These are phyloP conservation scores for Meripilus lineatus DNA, from an alignment of 1,284 basidiomycete species.

Conservation along the genomic window DNA sequence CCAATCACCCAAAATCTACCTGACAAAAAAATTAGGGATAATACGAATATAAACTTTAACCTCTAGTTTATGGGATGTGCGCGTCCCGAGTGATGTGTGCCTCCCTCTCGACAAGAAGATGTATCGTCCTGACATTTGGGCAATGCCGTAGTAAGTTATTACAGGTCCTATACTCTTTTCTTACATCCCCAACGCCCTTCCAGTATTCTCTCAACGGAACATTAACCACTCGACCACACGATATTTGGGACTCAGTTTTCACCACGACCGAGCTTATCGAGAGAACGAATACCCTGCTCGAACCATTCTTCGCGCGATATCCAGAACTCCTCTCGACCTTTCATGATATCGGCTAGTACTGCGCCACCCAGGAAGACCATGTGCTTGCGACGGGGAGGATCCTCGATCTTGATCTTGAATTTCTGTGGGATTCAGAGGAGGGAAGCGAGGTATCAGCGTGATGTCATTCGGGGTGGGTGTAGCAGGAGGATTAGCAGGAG, in stretches of 20 bases:
- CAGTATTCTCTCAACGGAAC: neutral
- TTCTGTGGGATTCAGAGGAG: slow-evolving; percentile 50
- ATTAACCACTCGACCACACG: neutral
- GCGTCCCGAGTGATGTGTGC: too few species aligned
- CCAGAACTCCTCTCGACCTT: slow-evolving; percentile 92
- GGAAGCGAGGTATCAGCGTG: slow-evolving; percentile 1
- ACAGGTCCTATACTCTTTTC: too few species aligned
- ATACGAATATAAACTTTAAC: too few species aligned
- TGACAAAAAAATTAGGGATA: too few species aligned
- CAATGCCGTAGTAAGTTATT: too few species aligned
- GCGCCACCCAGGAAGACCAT: slow-evolving; percentile 99
- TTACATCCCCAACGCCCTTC: too few species aligned
- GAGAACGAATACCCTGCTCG: slow-evolving; percentile 76
- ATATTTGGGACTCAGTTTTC: slow-evolving; percentile 34
- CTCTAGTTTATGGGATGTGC: too few species aligned
- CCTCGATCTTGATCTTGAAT: slow-evolving; percentile 99
- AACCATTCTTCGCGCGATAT: slow-evolving; percentile 91
- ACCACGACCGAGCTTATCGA: slow-evolving; percentile 80
- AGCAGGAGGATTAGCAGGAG: too few species aligned
- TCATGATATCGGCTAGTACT: slow-evolving; percentile 98
- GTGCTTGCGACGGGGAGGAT: slow-evolving; percentile 96
- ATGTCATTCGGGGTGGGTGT: too few species aligned
- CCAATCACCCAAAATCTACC: neutral
- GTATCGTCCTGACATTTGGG: too few species aligned
- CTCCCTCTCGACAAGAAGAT: too few species aligned